phyloP scores from a whole-genome alignment of 768 basidiomycete species.

The Tephrocybe rancida region DNA sequence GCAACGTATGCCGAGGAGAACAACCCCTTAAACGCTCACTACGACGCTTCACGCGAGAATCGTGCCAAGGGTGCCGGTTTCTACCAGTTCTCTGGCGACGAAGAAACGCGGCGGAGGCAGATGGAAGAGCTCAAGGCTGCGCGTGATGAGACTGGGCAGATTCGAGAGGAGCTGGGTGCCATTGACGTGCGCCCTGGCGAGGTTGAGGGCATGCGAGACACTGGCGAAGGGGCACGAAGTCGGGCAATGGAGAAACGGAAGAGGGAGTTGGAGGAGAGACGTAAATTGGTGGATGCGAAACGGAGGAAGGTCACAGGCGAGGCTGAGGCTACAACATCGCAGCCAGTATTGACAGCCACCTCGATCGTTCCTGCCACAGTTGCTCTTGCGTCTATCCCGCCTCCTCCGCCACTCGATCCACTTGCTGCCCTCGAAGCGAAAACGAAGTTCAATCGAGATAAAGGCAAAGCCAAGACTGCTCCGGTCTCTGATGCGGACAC shows the following conservation, averaged over 20 bases:
- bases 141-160: constrained; percentile 71
- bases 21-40: constrained; percentile 76
- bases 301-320: constrained; percentile 48
- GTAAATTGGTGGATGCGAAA: constrained; percentile 65
- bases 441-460: constrained; percentile 14
- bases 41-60: constrained; percentile 80
- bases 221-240: constrained; percentile 39
- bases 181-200: constrained; percentile 68
- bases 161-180: constrained; percentile 61
- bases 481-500: constrained; percentile 51
- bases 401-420: constrained; percentile 39
- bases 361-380: background rate
- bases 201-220: constrained; percentile 69
- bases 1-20: constrained; percentile 70
- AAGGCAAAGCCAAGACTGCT: constrained; percentile 23
- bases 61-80: constrained; percentile 90
- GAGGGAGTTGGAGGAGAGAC: constrained; percentile 70
- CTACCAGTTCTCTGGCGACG: constrained; percentile 90
- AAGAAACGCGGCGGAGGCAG: constrained; percentile 73
- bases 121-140: constrained; percentile 79
- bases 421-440: constrained; percentile 52
- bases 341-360: constrained; percentile 4
- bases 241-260: constrained; percentile 75
- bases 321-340: constrained; percentile 7
- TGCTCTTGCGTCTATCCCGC: background rate